These are phyloP conservation scores for Ogataea minuta DNA, from an alignment of 805 yeast genomes.

Conservation along the genomic window DNA sequence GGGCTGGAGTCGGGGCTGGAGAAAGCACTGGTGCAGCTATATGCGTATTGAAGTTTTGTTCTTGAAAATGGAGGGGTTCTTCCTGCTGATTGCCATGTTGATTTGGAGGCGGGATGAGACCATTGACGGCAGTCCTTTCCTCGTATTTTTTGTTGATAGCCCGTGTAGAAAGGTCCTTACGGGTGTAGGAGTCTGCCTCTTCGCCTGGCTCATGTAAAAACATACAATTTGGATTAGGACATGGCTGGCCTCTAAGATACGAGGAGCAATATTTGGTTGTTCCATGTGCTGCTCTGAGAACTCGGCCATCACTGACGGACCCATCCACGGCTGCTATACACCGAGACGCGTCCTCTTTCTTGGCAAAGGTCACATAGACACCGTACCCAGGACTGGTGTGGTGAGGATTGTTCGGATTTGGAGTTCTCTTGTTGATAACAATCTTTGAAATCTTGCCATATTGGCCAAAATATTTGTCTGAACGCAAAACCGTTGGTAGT, in stretches of 20 bases:
- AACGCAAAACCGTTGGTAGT: constrained; percentile 73
- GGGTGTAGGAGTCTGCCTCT: constrained; percentile 94
- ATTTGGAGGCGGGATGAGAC: constrained; percentile 30
- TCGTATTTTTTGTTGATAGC: constrained; percentile 56
- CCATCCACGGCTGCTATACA: constrained; percentile 94
- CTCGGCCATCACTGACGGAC: constrained; percentile 85
- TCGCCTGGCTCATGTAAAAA: constrained; percentile 99
- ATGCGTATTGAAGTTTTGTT: neutral
- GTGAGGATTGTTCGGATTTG: constrained; percentile 37
- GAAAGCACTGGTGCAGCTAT: constrained; percentile 7
- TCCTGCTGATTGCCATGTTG: constrained; percentile 15
- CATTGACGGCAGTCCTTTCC: constrained; percentile 36
- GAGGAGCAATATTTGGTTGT: constrained; percentile 98
- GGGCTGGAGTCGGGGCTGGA: constrained; percentile 4
- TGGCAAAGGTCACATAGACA: constrained; percentile 90
- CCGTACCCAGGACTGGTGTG: constrained; percentile 76
- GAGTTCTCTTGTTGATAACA: constrained; percentile 80
- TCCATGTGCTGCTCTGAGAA: constrained; percentile 93
- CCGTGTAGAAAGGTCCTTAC: constrained; percentile 82
- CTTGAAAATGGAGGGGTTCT: constrained; percentile 3
- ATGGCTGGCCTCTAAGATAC: constrained; percentile 88
- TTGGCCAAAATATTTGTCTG: constrained; percentile 97
- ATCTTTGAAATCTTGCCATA: constrained; percentile 93
- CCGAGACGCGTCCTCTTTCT: constrained; percentile 91
- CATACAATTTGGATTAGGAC: constrained; percentile 99